Evolutionary conservation across 352 stramenopile species (phyloP), one percentile per base, ranked within the genome.

Genomic region (Thalassiosira pacifica): DNA sequence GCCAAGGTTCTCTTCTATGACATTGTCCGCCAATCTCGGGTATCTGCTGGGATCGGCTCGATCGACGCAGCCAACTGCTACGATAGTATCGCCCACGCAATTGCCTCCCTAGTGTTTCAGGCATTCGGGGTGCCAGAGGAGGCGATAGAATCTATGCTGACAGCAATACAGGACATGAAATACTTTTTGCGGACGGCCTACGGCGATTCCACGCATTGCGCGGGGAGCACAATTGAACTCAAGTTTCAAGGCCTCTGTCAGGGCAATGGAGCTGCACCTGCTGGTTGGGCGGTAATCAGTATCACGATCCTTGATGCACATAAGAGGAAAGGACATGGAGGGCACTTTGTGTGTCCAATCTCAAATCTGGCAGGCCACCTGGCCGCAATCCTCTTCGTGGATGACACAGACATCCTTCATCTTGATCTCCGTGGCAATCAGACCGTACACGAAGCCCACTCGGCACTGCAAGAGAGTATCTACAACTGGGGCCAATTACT

Each of bases 241-340:
- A 84, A 84, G 48, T 59, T 29, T 18, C 77, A 85, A 74, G 77
- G 59, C 8, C 22, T 80, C 9, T 71, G 59, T 22, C 72, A 80
- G 60, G 72, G 72, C 0, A 80, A 80, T 55, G 26, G 59, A 55
- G 72, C 72, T 13, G 72, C 60, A 18, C 40, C 61, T 40, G 52
- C 55, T 34, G 69, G 31, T 22, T 57, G 55, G 67, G 42, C 45
- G 1, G 67, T 75, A 0, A 60, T 73, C 4, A 61, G n/a, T 26
- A 73, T 73, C n/a, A 73, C 65, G 1, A 60, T 73, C 8, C 9
- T 75, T 24, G 26, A 24, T 16, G 68, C 53, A 11, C 29, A 67
- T 27, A n/a, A 67, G 19, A 37, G 31, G 8, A 66, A 57, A 53
- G 10, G 65, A 4, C 63, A 55, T 6, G 40, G 71, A 18, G 31